phyloP scores from a whole-genome alignment of 2,329 filamentous ascomycete species.

The Monilinia laxa region DNA sequence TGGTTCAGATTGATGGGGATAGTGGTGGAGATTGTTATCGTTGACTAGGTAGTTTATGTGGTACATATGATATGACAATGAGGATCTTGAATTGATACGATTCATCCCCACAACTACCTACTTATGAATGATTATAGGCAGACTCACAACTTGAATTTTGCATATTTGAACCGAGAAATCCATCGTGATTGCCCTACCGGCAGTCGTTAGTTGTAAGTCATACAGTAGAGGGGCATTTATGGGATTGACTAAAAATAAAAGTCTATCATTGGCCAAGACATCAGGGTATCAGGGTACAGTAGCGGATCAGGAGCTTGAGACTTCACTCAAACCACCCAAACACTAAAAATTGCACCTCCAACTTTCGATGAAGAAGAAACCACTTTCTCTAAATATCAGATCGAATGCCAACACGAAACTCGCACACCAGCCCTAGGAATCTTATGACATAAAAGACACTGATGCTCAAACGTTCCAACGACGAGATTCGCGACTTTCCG shows the following conservation, averaged over 20 bases:
- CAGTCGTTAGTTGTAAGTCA: background rate
- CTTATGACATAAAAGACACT: constrained; percentile 7
- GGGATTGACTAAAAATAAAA: constrained; percentile 8
- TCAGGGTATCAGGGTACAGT: constrained; percentile 9
- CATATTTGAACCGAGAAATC: background rate
- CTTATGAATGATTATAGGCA: background rate
- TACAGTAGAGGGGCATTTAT: constrained; percentile 1
- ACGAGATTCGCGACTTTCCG: constrained; percentile 10
- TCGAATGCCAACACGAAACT: constrained; percentile 11
- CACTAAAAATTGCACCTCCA: constrained; percentile 11
- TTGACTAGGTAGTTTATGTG: constrained; percentile 9
- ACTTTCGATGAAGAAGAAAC: background rate
- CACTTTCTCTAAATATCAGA: constrained; percentile 3
- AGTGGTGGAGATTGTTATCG: background rate
- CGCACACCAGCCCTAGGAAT: background rate
- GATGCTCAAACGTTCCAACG: background rate
- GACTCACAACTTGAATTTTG: background rate
- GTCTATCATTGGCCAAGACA: constrained; percentile 20
- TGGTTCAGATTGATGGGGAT: constrained; percentile 14
- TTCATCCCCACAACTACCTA: constrained; percentile 4
- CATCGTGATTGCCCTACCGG: constrained; percentile 10
- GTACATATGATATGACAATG: constrained; percentile 12
- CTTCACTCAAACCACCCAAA: constrained; percentile 23
- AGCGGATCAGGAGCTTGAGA: constrained; percentile 18
- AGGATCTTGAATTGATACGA: background rate